phyloP scores from a whole-genome alignment of 495 filamentous ascomycete species.

The Penicillium nucicola region DNA sequence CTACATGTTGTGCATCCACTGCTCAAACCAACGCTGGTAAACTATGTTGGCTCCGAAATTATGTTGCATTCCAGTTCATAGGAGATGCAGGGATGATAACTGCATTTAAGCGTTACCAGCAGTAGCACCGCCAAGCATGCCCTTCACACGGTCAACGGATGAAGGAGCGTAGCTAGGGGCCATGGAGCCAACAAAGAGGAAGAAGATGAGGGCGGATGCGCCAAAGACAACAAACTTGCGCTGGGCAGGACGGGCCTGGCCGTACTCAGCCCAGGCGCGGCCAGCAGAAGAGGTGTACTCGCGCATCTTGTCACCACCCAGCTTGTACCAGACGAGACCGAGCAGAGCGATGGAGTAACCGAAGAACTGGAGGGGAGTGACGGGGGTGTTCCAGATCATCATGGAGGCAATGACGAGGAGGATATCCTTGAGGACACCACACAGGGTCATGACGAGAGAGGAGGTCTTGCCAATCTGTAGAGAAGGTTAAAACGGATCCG shows the following conservation, averaged over 20 bases:
- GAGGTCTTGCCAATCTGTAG: conserved; percentile 93
- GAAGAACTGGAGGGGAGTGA: conserved; percentile 83
- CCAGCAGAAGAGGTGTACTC: conserved; percentile 66
- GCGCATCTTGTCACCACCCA: conserved; percentile 81
- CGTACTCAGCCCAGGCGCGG: conserved; percentile 83
- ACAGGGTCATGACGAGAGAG: conserved; percentile 92
- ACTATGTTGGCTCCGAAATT: neutral
- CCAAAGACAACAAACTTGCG: conserved; percentile 73
- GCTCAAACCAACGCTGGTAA: no score
- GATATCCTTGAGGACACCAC: conserved; percentile 98
- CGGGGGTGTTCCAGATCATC: conserved; percentile 80
- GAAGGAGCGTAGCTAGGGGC: conserved; percentile 46
- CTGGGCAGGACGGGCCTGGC: conserved; percentile 65
- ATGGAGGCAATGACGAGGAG: conserved; percentile 88
- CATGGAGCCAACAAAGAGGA: conserved; percentile 66
- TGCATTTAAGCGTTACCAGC: conserved; percentile 33
- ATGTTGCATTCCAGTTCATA: neutral
- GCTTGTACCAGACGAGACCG: conserved; percentile 96
- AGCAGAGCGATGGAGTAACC: conserved; percentile 88
- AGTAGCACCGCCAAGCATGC: conserved; percentile 41
- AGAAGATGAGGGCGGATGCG: conserved; percentile 56
- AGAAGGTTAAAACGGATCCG: conserved; percentile 2
- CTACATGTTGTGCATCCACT: neutral
- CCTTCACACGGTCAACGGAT: conserved; percentile 37
- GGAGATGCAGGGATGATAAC: neutral